Conservation (phyloP, 441 rosid species). For the Pelargonium exstipulatum region DNA sequence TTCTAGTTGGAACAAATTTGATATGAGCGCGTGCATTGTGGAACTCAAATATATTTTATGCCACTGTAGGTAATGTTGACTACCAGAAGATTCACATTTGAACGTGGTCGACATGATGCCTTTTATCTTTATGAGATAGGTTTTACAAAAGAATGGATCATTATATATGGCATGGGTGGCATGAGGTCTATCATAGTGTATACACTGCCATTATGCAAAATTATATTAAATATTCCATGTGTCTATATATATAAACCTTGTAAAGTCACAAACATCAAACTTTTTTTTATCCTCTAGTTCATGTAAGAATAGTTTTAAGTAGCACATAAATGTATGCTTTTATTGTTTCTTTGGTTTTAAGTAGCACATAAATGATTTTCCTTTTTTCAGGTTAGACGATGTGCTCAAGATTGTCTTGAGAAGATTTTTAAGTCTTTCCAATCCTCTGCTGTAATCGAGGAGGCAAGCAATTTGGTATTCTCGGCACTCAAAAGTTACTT, state of each 20-base stretch:
- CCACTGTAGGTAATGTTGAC: neutral
- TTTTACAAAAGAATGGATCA: too few species aligned
- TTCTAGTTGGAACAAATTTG: neutral
- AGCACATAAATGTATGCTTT: neutral
- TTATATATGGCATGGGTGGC: neutral
- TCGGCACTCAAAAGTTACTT: conserved; percentile 39
- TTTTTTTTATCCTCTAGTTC: neutral
- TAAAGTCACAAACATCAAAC: neutral
- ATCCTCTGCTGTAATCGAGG: conserved; percentile 42
- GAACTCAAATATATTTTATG: neutral
- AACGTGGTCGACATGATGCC: neutral
- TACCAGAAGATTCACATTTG: neutral
- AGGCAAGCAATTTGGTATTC: conserved; percentile 55
- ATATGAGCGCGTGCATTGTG: neutral
- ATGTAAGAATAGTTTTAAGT: neutral
- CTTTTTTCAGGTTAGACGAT: conserved; percentile 57
- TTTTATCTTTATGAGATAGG: too few species aligned
- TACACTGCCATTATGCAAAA: neutral
- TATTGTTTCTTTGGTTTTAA: neutral
- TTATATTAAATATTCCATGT: neutral
- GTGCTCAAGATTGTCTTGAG: conserved; percentile 72
- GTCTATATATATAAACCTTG: neutral
- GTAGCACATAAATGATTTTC: neutral
- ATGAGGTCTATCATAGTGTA: neutral
- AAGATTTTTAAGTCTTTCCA: conserved; percentile 47